These are phyloP conservation scores for Leccinum boreale DNA, from an alignment of 768 basidiomycete species.

Conservation along the genomic window DNA sequence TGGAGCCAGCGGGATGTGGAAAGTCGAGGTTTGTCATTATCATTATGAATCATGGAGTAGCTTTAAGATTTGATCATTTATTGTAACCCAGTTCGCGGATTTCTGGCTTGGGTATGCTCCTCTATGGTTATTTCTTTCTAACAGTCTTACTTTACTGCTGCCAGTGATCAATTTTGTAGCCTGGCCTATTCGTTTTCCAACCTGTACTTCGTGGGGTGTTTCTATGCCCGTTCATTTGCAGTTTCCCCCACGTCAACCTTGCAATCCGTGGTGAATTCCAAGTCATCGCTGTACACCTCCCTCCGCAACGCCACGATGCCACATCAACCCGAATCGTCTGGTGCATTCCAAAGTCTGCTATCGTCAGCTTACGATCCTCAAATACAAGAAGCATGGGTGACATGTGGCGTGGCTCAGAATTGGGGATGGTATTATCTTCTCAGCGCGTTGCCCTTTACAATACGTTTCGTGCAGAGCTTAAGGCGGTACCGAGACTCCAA, in stretches of 20 bases:
- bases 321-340: background rate
- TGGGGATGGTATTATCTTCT: slow-evolving; percentile 66
- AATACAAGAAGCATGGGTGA: slow-evolving; percentile 46
- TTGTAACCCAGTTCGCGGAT: slow-evolving; percentile 59
- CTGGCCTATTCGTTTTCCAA: slow-evolving; percentile 70
- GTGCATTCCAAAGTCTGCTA: background rate
- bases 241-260: background rate
- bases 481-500: slow-evolving; percentile 81
- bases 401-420: slow-evolving; percentile 36
- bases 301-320: background rate
- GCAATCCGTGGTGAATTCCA: background rate
- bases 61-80: slow-evolving; percentile 4
- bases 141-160: background rate
- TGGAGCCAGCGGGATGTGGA: slow-evolving; percentile 63
- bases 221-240: slow-evolving; percentile 43
- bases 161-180: slow-evolving; percentile 79
- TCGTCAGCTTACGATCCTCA: slow-evolving; percentile 14
- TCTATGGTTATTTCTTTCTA: background rate
- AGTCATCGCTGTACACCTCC: background rate
- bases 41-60: background rate
- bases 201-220: slow-evolving; percentile 69
- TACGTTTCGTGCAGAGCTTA: slow-evolving; percentile 82
- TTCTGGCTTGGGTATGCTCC: slow-evolving; percentile 82
- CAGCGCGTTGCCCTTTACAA: slow-evolving; percentile 60
- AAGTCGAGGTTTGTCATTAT: slow-evolving; percentile 60